Conservation (phyloP, 2,329 filamentous ascomycete genomes). For the Trichoderma sp. region DNA sequence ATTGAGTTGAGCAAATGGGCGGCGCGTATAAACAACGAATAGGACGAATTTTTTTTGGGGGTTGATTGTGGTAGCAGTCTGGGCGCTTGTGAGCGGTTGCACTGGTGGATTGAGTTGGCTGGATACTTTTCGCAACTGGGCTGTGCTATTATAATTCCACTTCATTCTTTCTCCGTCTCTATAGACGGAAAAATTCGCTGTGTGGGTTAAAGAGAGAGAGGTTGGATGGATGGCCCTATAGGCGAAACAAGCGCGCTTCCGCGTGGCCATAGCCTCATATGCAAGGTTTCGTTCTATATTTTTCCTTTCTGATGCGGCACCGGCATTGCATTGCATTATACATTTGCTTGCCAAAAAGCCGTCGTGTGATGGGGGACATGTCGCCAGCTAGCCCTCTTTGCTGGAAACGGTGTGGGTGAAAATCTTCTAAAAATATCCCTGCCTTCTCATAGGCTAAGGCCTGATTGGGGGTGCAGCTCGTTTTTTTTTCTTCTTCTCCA, state of each 20-base stretch:
- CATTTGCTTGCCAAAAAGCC: not conserved
- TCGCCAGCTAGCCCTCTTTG: not conserved
- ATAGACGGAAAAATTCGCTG: not conserved
- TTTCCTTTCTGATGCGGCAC: not conserved
- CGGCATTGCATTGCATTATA: not conserved
- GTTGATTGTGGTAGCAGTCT: not conserved
- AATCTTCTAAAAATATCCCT: conserved; percentile 1
- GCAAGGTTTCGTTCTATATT: not conserved
- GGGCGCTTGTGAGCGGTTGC: conserved; percentile 1
- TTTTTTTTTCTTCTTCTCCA: not conserved
- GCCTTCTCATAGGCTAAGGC: not conserved
- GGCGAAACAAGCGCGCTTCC: conserved; percentile 5
- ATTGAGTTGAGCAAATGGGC: not conserved
- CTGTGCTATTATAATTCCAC: conserved; percentile 2
- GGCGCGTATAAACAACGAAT: conserved; percentile 16
- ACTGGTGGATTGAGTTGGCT: not conserved
- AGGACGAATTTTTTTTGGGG: not conserved
- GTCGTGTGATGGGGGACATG: not conserved
- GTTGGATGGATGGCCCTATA: not conserved
- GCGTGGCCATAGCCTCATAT: not conserved
- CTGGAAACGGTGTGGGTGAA: not conserved
- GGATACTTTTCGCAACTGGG: not conserved
- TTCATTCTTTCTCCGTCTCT: not conserved
- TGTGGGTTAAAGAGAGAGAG: not conserved
- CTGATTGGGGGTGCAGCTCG: not conserved